Evolutionary conservation across 2,329 filamentous ascomycete genomes (phyloP), one percentile per base, ranked within the genome.

Genomic region (Huntiella omanensis): DNA sequence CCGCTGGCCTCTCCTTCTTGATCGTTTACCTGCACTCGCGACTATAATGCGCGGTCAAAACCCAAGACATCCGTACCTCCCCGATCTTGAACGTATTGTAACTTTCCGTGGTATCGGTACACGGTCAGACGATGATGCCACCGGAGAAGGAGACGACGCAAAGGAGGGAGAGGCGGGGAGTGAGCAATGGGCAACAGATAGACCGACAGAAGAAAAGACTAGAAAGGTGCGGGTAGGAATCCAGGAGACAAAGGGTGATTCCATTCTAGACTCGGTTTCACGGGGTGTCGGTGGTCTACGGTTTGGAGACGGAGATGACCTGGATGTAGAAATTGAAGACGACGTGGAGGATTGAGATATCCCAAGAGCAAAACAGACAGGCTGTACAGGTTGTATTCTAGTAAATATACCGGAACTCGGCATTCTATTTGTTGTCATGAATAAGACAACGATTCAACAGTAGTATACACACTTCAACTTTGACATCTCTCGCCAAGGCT

Each of bases 11-110:
- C 70, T 91, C 65, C 62, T 95, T 0, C 71, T 95, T 17, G 84
- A 96, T 53, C 77, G 85, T 6, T 69, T 98, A 0, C 91, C 91
- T 0, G 96, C 93, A 59, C 76, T 91, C 67, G 69, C 78, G 1
- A 70, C 74, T 43, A 83, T 95, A 55, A 60, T 64, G 2, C 64
- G 68, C 12, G 53, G 35, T 17, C 34, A 13, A 12, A 32, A n/a
- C 6, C 34, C 35, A 51, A 52, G 55, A 12, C 59, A 11, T 15
- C 54, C 12, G 55, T 64, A 49, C 60, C 63, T n/a, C 60, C 71
- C 2, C 67, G 74, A 80, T 15, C 66, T 87, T 6, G 75, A 80
- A 47, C 78, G 71, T 54, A 71, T 92, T 5, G 78, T 78, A 0
- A 69, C 70, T 2, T 82, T 86, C 54, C 70, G 68, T 4, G 76